Base-by-base conservation (phyloP, 2,329 filamentous ascomycete species). In the Achaetomium macrosporum region DNA sequence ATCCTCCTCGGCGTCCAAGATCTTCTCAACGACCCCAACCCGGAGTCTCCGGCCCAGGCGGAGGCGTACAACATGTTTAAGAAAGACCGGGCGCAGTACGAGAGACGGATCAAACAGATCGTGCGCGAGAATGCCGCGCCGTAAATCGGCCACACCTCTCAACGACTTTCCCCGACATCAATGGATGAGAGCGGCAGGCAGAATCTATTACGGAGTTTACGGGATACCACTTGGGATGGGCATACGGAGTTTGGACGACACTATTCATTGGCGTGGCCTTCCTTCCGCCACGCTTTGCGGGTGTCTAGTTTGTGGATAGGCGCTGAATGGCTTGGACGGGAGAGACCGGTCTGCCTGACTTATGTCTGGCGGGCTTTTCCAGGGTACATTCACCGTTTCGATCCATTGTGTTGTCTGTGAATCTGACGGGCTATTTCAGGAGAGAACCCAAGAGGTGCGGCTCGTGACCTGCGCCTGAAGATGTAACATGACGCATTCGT, bases 51-150 rank as follows among this genome's bases (percentile, higher is more conserved):
- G 0, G 93, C 93, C 0, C 93, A 99, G 71, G 92, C 93, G 2
- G 93, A 99, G 62, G 95, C 93, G 0, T 99, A 97, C 74, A 96
- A 96, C 64, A 77, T 99, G 11, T 97, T 90, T 70, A 96, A 95
- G 77, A 90, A 90, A 68, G 92, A 99, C 66, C 79, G 83, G 41
- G 72, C 71, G 16, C 90, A 92, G 53, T 99, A 99, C 66, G 91
- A 97, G 73, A 87, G 84, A 70, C 87, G 91, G 59, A 85, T 99
- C 57, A 84, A 83, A 66, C 84, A 88, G 55, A 85, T 96, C 17
- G 93, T 99, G 53, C 86, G 83, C 63, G 90, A 96, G 60, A 96
- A 97, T 69, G 89, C 88, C 13, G 85, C 88, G 45, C 85, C 86
- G 49, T 90, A 64, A 72, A 61, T 50, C 31, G 20, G 13, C 30